A percentile compares a stretch with the other conserved stretches of the same genome.
These are phyloP conservation scores for Tagetes patula DNA, from an alignment of 129 eudicot species.

Conservation along the genomic window DNA sequence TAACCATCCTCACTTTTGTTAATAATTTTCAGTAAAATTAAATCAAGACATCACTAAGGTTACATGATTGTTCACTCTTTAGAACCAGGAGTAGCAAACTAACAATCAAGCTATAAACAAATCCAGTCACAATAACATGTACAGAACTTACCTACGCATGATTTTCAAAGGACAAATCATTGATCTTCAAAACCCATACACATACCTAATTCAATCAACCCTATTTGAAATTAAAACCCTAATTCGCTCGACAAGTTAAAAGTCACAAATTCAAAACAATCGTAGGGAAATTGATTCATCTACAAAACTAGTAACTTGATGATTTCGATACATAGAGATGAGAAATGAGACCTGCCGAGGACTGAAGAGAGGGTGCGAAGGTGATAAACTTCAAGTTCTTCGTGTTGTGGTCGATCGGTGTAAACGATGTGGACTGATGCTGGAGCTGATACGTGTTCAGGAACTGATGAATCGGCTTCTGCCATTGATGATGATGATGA, in stretches of 20 bases:
- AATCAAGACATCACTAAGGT: neutral
- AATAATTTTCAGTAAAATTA: too few species aligned
- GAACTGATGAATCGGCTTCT: slow-evolving; percentile 36
- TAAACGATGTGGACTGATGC: slow-evolving; percentile 67
- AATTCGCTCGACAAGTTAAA: neutral
- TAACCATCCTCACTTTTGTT: too few species aligned
- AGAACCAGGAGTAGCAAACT: neutral
- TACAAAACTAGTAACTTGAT: neutral
- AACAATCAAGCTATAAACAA: neutral
- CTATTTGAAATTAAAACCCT: neutral
- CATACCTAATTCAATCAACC: neutral
- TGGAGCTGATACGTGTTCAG: slow-evolving; percentile 25
- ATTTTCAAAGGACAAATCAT: neutral
- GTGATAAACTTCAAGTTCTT: slow-evolving; percentile 62
- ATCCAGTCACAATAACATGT: neutral
- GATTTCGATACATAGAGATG: neutral
- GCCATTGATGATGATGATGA: slow-evolving; percentile 46
- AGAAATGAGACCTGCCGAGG: slow-evolving; percentile 61
- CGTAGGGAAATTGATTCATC: neutral
- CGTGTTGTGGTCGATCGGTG: slow-evolving; percentile 65
- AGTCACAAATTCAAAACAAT: neutral
- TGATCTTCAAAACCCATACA: neutral
- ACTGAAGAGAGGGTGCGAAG: slow-evolving; percentile 75
- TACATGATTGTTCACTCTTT: neutral
- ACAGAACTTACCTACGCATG: neutral